phyloP scores from a whole-genome alignment of 1,139 yeast species.

The Geotrichum restrictum region DNA sequence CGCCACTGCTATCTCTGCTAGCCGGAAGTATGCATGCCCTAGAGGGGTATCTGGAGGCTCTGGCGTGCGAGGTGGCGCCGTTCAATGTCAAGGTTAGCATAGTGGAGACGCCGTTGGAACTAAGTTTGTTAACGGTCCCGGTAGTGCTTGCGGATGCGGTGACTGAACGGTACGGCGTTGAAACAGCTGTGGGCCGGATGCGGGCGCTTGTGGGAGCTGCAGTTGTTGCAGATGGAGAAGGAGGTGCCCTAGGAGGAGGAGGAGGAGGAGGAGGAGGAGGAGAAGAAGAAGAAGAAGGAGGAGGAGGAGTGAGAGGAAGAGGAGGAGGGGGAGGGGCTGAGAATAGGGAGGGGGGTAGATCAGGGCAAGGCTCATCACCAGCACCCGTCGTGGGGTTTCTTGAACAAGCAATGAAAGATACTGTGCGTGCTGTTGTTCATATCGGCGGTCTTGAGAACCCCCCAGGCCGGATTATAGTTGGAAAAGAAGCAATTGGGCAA shows the following conservation, averaged over 20 bases:
- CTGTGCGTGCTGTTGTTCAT: conserved; percentile 30
- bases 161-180: background rate
- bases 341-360: too few species aligned
- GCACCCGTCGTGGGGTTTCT: too few species aligned
- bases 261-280: background rate
- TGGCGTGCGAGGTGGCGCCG: conserved; percentile 35
- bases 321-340: too few species aligned
- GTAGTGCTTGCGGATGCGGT: conserved; percentile 23
- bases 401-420: conserved; percentile 28
- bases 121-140: conserved; percentile 32
- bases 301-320: background rate
- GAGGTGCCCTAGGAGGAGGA: background rate
- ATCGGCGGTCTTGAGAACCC: conserved; percentile 38
- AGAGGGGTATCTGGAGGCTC: conserved; percentile 38
- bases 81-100: conserved; percentile 34
- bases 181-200: background rate
- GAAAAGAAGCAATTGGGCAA: conserved; percentile 34
- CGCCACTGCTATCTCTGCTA: conserved; percentile 33
- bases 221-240: too few species aligned
- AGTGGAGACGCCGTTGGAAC: conserved; percentile 35
- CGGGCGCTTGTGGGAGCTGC: background rate
- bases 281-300: conserved; percentile 11
- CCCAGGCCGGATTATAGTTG: conserved; percentile 35
- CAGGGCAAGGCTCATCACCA: conserved; percentile 25
- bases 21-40: conserved; percentile 36